A percentile compares a stretch with the other conserved stretches of the same genome.
phyloP scores from a whole-genome alignment of 805 yeast genomes.

The Lipomyces mesembrius region DNA sequence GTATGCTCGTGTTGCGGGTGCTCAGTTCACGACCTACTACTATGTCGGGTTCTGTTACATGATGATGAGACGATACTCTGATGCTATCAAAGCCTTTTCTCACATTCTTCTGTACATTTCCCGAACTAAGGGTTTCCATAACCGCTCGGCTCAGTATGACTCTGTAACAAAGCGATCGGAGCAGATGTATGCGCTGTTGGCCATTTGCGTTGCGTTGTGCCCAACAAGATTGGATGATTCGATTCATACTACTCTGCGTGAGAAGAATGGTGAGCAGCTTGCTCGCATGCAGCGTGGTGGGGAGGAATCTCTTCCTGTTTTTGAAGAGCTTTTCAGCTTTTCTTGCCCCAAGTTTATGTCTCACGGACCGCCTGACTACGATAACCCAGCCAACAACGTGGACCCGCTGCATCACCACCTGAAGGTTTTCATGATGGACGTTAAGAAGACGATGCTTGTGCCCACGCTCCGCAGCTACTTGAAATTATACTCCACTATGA shows the following conservation, averaged over 20 bases:
- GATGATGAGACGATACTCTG: slow-evolving; percentile 57
- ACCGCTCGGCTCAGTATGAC: slow-evolving; percentile 53
- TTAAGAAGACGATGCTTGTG: slow-evolving; percentile 48
- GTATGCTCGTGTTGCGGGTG: slow-evolving; percentile 54
- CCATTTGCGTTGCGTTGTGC: slow-evolving; percentile 53
- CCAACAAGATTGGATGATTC: slow-evolving; percentile 56
- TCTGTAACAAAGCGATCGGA: slow-evolving; percentile 54
- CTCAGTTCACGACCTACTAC: slow-evolving; percentile 57
- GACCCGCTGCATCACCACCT: slow-evolving; percentile 54
- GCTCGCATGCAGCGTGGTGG: slow-evolving; percentile 51
- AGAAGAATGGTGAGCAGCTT: slow-evolving; percentile 55
- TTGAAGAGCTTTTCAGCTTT: slow-evolving; percentile 54
- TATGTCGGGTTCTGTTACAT: slow-evolving; percentile 58
- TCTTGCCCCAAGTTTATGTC: slow-evolving; percentile 58
- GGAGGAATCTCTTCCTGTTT: slow-evolving; percentile 49
- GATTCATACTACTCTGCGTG: slow-evolving; percentile 52
- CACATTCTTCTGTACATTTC: slow-evolving; percentile 55
- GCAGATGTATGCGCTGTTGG: slow-evolving; percentile 57
- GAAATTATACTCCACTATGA: slow-evolving; percentile 54
- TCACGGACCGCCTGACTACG: slow-evolving; percentile 48
- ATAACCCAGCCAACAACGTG: slow-evolving; percentile 41
- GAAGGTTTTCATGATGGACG: slow-evolving; percentile 52
- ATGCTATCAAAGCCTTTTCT: slow-evolving; percentile 55
- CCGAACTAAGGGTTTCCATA: slow-evolving; percentile 51
- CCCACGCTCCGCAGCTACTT: slow-evolving; percentile 54